Percentiles rank a stretch among this genome's conserved stretches.
Conservation (phyloP, 1,284 basidiomycete genomes). For the Hymenochaete sp. region DNA sequence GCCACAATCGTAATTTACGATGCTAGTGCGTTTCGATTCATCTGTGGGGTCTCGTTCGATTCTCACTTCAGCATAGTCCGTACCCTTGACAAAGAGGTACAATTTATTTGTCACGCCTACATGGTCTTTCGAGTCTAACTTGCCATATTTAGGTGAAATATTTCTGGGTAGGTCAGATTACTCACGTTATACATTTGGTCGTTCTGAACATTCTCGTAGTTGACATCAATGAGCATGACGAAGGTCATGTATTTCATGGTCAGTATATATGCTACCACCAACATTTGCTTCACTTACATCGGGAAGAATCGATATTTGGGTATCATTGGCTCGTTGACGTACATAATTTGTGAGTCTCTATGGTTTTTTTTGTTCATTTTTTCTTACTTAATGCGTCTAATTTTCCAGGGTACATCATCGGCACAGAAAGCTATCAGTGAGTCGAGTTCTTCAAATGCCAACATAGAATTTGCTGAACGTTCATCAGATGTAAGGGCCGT, state of each 20-base stretch:
- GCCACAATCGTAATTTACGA: not conserved
- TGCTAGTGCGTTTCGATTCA: not conserved
- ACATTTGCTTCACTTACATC: not conserved
- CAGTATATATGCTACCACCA: not conserved
- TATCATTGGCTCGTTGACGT: not conserved
- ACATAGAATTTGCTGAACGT: no score
- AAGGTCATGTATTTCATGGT: not conserved
- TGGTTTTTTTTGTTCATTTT: no score
- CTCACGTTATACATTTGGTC: not conserved
- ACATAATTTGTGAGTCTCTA: not conserved
- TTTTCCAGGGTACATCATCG: no score
- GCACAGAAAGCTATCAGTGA: no score
- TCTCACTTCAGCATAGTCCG: not conserved
- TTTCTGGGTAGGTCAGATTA: conserved; percentile 4
- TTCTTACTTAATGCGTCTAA: no score
- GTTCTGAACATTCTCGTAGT: not conserved
- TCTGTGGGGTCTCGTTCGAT: not conserved
- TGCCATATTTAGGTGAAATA: not conserved
- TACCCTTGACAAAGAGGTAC: conserved; percentile 3
- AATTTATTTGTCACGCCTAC: not conserved
- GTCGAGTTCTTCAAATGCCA: no score
- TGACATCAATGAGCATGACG: not conserved
- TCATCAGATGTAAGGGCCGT: no score
- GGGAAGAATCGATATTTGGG: conserved; percentile 1
- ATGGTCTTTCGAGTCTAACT: not conserved